Percentiles rank a stretch among this genome's conserved stretches.
Evolutionary conservation across 2,329 filamentous ascomycete species (phyloP).

Genomic region (Geosmithia flava): DNA sequence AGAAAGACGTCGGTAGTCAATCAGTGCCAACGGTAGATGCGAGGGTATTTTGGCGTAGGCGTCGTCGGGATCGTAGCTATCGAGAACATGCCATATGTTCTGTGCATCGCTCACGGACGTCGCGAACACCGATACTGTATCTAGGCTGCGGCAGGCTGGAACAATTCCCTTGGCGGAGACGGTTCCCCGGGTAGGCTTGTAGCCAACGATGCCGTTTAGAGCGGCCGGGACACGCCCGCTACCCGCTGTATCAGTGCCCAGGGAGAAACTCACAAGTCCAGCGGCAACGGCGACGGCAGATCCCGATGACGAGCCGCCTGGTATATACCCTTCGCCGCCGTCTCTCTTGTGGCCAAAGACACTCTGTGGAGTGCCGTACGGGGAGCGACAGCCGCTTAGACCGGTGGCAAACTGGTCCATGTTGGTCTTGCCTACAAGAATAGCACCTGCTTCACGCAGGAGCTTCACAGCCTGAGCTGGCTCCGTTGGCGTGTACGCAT

Average conservation of each 20-base stretch:
- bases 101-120: constrained; percentile 31
- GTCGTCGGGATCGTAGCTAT: constrained; percentile 31
- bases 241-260: constrained; percentile 45
- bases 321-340: constrained; percentile 7
- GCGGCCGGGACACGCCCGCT: constrained; percentile 32
- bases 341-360: constrained; percentile 8
- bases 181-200: constrained; percentile 34
- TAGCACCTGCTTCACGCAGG: constrained; percentile 34
- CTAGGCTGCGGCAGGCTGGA: constrained; percentile 39
- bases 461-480: constrained; percentile 32
- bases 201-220: constrained; percentile 40
- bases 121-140: constrained; percentile 38
- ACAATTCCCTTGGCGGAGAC: constrained; percentile 31
- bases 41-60: constrained; percentile 26
- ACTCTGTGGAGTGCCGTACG: constrained; percentile 36
- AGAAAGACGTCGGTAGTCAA: constrained; percentile 25
- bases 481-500: constrained; percentile 30
- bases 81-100: constrained; percentile 30
- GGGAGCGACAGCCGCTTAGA: constrained; percentile 43
- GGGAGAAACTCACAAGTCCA: constrained; percentile 38
- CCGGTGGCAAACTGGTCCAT: constrained; percentile 52
- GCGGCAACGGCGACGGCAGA: constrained; percentile 40
- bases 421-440: constrained; percentile 41
- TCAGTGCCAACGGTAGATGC: too few species aligned
- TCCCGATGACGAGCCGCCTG: constrained; percentile 43